Percentiles rank a stretch among this genome's conserved stretches.
Evolutionary conservation across 164 flowering plant species (phyloP).

Genomic region (Piper longum): DNA sequence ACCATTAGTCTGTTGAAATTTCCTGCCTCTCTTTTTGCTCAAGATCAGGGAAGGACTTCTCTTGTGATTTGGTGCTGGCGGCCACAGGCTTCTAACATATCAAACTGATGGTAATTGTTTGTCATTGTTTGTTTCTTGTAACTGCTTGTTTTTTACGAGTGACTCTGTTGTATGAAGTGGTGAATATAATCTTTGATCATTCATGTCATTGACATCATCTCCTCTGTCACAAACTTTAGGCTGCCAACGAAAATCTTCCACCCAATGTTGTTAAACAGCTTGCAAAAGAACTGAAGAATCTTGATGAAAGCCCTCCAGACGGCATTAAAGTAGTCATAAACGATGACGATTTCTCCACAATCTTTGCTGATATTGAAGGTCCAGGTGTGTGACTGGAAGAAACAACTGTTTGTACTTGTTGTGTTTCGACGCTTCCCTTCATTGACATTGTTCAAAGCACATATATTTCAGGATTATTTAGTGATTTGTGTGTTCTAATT

Average conservation of each 20-base stretch:
- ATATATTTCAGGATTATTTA: neutral
- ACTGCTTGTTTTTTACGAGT: too few relatives aligned
- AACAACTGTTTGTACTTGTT: neutral
- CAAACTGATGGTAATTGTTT: too few relatives aligned
- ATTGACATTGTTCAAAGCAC: neutral
- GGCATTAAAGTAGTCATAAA: slow-evolving; percentile 86
- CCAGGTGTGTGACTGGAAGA: slow-evolving; percentile 42
- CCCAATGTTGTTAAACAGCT: slow-evolving; percentile 94
- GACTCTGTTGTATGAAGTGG: too few relatives aligned
- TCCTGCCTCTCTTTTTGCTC: too few relatives aligned
- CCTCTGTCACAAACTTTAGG: slow-evolving; percentile 37
- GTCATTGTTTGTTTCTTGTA: too few relatives aligned
- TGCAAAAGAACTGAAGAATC: slow-evolving; percentile 90
- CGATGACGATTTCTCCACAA: slow-evolving; percentile 91
- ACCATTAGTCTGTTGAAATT: too few relatives aligned
- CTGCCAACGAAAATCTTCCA: slow-evolving; percentile 97
- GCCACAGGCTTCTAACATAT: too few relatives aligned
- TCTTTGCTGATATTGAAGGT: slow-evolving; percentile 94
- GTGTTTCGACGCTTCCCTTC: neutral
- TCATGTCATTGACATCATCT: neutral
- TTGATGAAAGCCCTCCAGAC: slow-evolving; percentile 94
- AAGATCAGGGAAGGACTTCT: too few relatives aligned
- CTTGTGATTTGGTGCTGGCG: too few relatives aligned
- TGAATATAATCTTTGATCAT: neutral
- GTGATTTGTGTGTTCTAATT: slow-evolving; percentile 2